Evolutionary conservation across 768 basidiomycete genomes (phyloP), one percentile per base, ranked within the genome.

Genomic region (Pholiota conissans): DNA sequence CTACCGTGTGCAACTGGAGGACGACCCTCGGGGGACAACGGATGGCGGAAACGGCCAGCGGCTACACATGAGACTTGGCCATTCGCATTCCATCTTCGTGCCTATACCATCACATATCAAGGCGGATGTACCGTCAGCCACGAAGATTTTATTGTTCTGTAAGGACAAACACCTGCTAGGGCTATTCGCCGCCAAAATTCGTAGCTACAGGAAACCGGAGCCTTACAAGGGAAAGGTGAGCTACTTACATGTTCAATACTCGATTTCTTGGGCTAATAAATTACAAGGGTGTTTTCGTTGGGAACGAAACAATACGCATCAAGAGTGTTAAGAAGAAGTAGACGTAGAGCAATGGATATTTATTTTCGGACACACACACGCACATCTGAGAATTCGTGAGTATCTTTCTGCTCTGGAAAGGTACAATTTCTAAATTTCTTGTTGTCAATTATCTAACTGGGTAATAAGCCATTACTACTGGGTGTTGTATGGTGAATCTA

Each of bases 141-240:
- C 93, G 1, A 90, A 91, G 74, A 93, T 98, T 56, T 71, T 87
- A 28, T 73, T 98, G 24, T 81, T 76, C 20, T 93, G 95, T 64
- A 90, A 84, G 54, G 90, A 97, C 76, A 98, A 98, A 72, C 90
- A 97, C 65, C 74, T 80, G 48, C 71, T 99, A 57, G 94, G 94
- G 1, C 78, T 92, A 62, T 96, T 96, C 69, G 91, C 94, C 0
- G 93, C 95, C 5, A 84, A 86, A 62, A 87, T 98, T 24, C 80
- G 95, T 60, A 82, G 80, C 58, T 89, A 87, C 76, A 83, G 96
- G 65, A 89, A 88, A 64, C 96, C 96, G 20, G 96, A 99, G 69
- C 95, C 95, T 14, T 99, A 98, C 75, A 93, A 98, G 75, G 96
- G 95, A 69, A 98, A 98, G 83, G 95, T 96, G 67, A 51, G 90